Conservation (phyloP, 371 early-diverging fungal genomes). For the Mucor lusitanicus region DNA sequence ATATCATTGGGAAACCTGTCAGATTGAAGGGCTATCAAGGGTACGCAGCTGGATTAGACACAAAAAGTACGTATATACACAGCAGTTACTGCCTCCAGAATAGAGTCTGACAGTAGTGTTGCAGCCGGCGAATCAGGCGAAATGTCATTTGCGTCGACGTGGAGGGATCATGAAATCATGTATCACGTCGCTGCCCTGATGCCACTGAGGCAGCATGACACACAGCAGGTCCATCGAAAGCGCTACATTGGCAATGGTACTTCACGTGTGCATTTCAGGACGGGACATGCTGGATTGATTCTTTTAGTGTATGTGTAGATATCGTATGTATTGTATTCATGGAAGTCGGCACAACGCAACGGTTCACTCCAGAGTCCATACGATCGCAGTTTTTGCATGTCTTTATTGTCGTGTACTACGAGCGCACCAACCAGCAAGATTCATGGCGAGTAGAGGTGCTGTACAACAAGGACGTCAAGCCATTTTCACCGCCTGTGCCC, state of each 20-base stretch:
- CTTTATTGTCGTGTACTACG: slow-evolving; percentile 63
- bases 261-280: background rate
- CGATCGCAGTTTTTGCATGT: slow-evolving; percentile 76
- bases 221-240: slow-evolving; percentile 82
- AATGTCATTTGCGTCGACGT: slow-evolving; percentile 73
- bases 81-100: background rate
- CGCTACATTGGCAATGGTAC: slow-evolving; percentile 84
- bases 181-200: slow-evolving; percentile 84
- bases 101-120: background rate
- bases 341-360: slow-evolving; percentile 48
- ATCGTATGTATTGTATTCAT: slow-evolving; percentile 76
- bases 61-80: slow-evolving; percentile 53
- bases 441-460: slow-evolving; percentile 58
- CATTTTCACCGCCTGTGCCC: slow-evolving; percentile 68
- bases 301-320: slow-evolving; percentile 37
- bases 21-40: slow-evolving; percentile 75
- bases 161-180: slow-evolving; percentile 85
- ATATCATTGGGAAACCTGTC: slow-evolving; percentile 72
- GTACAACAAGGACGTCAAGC: slow-evolving; percentile 58
- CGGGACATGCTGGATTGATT: background rate
- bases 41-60: slow-evolving; percentile 83
- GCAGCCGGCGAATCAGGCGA: slow-evolving; percentile 72
- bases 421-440: slow-evolving; percentile 35
- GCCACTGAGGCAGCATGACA: slow-evolving; percentile 69
- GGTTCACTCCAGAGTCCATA: slow-evolving; percentile 65